Conservation (phyloP, 495 filamentous ascomycete genomes). For the Durotheca rogersii region DNA sequence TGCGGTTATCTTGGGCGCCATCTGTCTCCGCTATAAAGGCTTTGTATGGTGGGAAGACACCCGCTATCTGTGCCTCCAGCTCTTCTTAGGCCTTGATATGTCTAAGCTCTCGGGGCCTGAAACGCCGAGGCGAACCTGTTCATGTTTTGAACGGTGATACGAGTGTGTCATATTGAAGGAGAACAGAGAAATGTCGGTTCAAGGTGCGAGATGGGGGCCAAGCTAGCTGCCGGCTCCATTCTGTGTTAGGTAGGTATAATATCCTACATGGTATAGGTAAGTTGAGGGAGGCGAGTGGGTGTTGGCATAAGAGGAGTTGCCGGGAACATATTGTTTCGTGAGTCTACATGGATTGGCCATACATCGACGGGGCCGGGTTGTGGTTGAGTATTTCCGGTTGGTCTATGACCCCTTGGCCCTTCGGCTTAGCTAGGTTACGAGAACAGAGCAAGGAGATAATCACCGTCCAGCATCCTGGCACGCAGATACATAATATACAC, state of each 20-base stretch:
- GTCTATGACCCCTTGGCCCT: slow-evolving; percentile 14
- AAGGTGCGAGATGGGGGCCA: background rate
- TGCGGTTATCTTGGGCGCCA: background rate
- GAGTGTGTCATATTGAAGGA: background rate
- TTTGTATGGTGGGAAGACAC: no score
- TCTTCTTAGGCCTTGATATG: no score
- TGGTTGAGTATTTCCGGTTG: slow-evolving; percentile 28
- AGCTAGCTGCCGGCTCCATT: background rate
- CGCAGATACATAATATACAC: no score
- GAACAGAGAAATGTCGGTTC: background rate
- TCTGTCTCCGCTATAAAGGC: no score
- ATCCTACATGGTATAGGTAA: slow-evolving; percentile 10
- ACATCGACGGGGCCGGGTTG: slow-evolving; percentile 20
- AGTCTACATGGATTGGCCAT: slow-evolving; percentile 29
- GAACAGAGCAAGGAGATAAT: slow-evolving; percentile 5
- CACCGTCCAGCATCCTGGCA: no score
- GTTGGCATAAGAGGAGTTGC: slow-evolving; percentile 8
- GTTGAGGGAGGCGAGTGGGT: slow-evolving; percentile 5
- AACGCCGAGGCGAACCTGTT: no score
- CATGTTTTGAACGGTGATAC: no score
- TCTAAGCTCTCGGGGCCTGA: no score
- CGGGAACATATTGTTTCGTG: slow-evolving; percentile 23
- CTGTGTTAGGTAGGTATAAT: no score
- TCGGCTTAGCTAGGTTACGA: slow-evolving; percentile 14
- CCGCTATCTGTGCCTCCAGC: no score